Conservation (phyloP, 2,329 filamentous ascomycete genomes). For the Cladosporium sphaerospermum region DNA sequence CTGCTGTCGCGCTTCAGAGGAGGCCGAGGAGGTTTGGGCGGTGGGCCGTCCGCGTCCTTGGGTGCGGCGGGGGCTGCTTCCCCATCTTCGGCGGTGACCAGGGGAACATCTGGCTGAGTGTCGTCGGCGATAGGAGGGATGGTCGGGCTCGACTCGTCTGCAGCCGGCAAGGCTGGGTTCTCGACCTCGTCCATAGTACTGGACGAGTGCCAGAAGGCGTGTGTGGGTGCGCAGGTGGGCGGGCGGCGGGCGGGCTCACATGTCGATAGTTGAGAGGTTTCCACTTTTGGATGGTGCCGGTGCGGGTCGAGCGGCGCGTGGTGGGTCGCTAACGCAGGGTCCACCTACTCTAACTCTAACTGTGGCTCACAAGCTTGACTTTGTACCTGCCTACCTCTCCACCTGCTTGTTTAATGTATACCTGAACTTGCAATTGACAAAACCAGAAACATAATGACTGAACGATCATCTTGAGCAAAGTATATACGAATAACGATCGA, state of each 20-base stretch:
- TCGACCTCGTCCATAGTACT: slow-evolving; percentile 33
- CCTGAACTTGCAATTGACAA: no score
- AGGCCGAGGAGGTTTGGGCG: slow-evolving; percentile 27
- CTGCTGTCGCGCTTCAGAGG: slow-evolving; percentile 33
- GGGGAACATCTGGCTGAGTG: slow-evolving; percentile 13
- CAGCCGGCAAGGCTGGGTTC: slow-evolving; percentile 30
- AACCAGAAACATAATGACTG: no score
- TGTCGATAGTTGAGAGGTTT: not conserved
- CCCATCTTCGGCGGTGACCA: slow-evolving; percentile 1
- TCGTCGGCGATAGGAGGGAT: slow-evolving; percentile 22
- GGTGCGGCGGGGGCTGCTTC: not conserved
- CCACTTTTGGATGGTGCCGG: no score
- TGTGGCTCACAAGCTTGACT: no score
- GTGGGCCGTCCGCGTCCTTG: slow-evolving; percentile 2
- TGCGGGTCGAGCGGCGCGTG: no score
- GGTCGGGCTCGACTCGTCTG: slow-evolving; percentile 29
- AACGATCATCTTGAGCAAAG: no score
- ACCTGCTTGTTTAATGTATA: no score
- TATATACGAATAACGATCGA: no score
- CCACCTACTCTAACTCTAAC: no score
- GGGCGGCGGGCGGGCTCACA: not conserved
- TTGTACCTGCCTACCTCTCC: no score
- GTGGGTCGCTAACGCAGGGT: no score
- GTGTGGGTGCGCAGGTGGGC: not conserved
- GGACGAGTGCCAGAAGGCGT: not conserved